A percentile compares a stretch with the other conserved stretches of the same genome.
Conservation (phyloP, 306 rosid species). For the Castanea sativa region DNA sequence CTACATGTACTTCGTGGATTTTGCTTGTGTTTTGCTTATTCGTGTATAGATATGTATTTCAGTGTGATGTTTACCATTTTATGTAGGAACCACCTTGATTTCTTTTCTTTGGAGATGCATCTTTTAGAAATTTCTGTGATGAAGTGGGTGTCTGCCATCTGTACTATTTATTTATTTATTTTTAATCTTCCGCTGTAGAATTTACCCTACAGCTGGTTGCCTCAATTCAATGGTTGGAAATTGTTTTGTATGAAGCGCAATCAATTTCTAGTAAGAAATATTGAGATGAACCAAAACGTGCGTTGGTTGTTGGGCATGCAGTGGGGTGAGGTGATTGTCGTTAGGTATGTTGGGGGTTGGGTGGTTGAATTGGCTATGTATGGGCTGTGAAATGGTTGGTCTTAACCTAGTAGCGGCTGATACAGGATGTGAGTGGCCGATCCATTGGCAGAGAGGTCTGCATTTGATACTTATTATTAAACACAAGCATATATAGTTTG, state of each 20-base stretch:
- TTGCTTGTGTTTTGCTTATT: slow-evolving; percentile 36
- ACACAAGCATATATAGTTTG: too few relatives aligned
- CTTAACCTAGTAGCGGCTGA: too few relatives aligned
- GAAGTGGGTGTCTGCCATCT: not conserved
- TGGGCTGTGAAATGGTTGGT: too few relatives aligned
- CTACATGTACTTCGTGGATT: slow-evolving; percentile 30
- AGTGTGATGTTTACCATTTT: slow-evolving; percentile 31
- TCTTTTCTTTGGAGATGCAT: slow-evolving; percentile 19
- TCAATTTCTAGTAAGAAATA: not conserved
- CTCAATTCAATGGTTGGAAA: not conserved
- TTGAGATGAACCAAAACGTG: not conserved
- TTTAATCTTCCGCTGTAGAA: not conserved
- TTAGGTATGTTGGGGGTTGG: too few relatives aligned
- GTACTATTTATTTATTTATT: not conserved
- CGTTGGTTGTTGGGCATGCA: too few relatives aligned
- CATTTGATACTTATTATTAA: too few relatives aligned
- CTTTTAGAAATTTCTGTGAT: slow-evolving; percentile 26
- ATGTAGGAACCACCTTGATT: slow-evolving; percentile 29
- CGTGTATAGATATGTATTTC: slow-evolving; percentile 43
- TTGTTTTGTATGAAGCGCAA: not conserved
- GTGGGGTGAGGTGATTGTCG: too few relatives aligned
- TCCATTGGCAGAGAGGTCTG: too few relatives aligned
- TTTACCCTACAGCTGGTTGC: not conserved
- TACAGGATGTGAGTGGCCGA: too few relatives aligned
- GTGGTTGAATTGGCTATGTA: too few relatives aligned